These are phyloP conservation scores for Escovopsis sp. DNA, from an alignment of 2,329 filamentous ascomycete species.

Conservation along the genomic window DNA sequence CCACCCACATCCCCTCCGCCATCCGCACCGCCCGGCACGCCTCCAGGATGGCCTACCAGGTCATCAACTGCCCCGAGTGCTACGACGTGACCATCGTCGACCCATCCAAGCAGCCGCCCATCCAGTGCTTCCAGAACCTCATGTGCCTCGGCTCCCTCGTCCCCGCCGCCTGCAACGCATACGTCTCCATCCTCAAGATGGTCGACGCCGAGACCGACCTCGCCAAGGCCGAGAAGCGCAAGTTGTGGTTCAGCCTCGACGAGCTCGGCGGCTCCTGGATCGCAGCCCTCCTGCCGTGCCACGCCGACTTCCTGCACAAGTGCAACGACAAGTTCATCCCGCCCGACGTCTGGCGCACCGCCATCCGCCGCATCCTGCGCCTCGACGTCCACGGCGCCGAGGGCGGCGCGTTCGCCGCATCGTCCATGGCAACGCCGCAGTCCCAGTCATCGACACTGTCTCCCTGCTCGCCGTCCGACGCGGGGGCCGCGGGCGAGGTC, in stretches of 20 bases:
- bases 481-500: conserved; percentile 1
- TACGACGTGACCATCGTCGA: conserved; percentile 24
- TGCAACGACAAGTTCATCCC: conserved; percentile 32
- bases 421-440: background rate
- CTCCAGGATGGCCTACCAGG: conserved; percentile 33
- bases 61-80: conserved; percentile 37
- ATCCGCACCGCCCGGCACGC: conserved; percentile 34
- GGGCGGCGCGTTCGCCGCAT: background rate
- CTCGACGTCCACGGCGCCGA: conserved; percentile 42
- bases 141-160: conserved; percentile 45
- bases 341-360: conserved; percentile 38
- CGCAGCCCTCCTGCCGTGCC: conserved; percentile 5
- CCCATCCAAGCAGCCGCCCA: conserved; percentile 20
- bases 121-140: conserved; percentile 40
- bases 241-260: conserved; percentile 29
- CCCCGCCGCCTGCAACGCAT: conserved; percentile 42
- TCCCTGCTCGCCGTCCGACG: background rate
- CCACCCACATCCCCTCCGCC: conserved; percentile 28
- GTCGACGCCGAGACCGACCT: conserved; percentile 35
- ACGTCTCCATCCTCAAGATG: conserved; percentile 37
- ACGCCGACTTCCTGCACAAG: conserved; percentile 6
- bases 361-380: conserved; percentile 38
- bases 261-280: conserved; percentile 35
- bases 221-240: conserved; percentile 27
- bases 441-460: background rate